Conservation (phyloP, 2,329 filamentous ascomycete genomes). For the Leptodontidium sp. region DNA sequence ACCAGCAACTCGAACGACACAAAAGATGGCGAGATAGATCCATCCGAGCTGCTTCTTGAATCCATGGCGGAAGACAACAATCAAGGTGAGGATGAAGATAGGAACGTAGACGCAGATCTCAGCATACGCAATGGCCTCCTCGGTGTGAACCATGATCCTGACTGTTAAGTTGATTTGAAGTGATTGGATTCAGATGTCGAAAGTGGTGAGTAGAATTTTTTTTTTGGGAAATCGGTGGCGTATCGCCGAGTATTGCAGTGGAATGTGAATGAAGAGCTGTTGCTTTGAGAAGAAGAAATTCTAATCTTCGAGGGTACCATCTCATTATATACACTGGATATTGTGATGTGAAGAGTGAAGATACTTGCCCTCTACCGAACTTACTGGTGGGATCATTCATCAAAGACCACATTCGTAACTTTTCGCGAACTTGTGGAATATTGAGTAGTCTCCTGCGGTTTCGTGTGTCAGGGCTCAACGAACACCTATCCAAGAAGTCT, state of each 20-base stretch:
- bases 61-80: conserved; percentile 39
- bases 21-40: conserved; percentile 49
- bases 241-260: too few species aligned
- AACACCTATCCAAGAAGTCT: conserved; percentile 2
- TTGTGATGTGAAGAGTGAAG: neutral
- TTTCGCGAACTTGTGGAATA: neutral
- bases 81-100: conserved; percentile 34
- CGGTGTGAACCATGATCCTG: conserved; percentile 31
- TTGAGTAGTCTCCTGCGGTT: neutral
- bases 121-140: conserved; percentile 40
- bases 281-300: neutral
- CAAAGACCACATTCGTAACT: neutral
- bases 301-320: neutral
- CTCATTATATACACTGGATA: neutral
- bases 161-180: neutral
- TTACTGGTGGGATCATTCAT: neutral
- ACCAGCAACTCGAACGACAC: conserved; percentile 44
- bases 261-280: neutral
- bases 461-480: neutral
- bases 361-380: neutral
- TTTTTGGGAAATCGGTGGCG: too few species aligned
- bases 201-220: too few species aligned
- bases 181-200: too few species aligned
- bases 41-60: conserved; percentile 47
- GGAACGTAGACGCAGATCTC: conserved; percentile 43